These are phyloP conservation scores for Sicyos edulis DNA, from an alignment of 306 rosid species.

Conservation along the genomic window DNA sequence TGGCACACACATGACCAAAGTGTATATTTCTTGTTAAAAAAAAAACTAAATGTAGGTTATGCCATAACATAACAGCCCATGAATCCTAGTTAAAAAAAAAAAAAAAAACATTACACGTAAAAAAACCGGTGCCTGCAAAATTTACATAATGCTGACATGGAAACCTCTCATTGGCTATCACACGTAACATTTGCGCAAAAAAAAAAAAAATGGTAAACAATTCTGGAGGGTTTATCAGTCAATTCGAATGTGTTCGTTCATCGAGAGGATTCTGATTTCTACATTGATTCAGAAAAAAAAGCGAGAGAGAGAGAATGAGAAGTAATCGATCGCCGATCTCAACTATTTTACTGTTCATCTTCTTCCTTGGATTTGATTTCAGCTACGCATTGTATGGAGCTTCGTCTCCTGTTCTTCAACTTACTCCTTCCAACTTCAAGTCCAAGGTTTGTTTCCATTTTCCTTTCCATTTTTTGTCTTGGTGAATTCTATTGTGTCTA, in stretches of 20 bases:
- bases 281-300: conserved; percentile 17
- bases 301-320: conserved; percentile 21
- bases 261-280: conserved; percentile 28
- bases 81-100: too few species aligned
- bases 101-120: too few species aligned
- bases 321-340: conserved; percentile 21
- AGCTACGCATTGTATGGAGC: conserved; percentile 78
- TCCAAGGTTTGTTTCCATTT: conserved; percentile 54
- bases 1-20: too few species aligned
- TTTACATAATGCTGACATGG: conserved; percentile 31
- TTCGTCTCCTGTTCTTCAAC: conserved; percentile 89
- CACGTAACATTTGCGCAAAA: conserved; percentile 42
- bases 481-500: not conserved
- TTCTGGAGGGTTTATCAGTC: conserved; percentile 10
- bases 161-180: conserved; percentile 35
- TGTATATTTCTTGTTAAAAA: too few species aligned
- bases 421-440: conserved; percentile 88
- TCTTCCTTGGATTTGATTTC: conserved; percentile 26
- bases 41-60: too few species aligned
- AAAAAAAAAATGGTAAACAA: not conserved
- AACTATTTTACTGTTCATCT: conserved; percentile 25
- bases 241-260: not conserved
- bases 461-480: not conserved
- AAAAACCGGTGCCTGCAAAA: not conserved
- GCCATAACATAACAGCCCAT: too few species aligned